Evolutionary conservation across 2,329 filamentous ascomycete genomes (phyloP), one percentile per base, ranked within the genome.

Genomic region (Microsporum canis): DNA sequence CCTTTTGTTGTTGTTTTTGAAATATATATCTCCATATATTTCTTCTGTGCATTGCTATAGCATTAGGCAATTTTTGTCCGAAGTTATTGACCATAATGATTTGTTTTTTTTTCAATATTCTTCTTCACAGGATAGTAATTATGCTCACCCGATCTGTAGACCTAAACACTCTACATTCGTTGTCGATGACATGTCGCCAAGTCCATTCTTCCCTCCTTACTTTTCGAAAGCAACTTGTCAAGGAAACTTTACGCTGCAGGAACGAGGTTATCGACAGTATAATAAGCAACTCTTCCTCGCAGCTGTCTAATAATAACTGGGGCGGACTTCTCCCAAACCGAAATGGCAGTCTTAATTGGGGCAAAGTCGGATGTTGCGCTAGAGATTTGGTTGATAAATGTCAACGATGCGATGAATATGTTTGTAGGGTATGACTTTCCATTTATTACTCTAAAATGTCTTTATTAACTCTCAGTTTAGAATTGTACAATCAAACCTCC

Each of bases 401-500:
- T 73, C 84, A 89, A 60, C 82, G 86, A 64, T 97, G 92, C 72
- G 82, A 82, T 43, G 84, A 77, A 33, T 80, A 91, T 31, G 84
- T 96, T 60, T 97, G 92, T 73, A 83, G 92, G 75, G 91, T 95
- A 81, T 72, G 83, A 6, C 23, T 33, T 5, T 10, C 41, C 43
- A 3, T 33, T 33, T 41, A 10, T 31, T 3, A 17, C 51, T 23
- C 10, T 39, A 27, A 14, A 57, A 39, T 1, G 4, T 3, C 39
- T 7, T 43, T 14, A 53, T 36, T 57, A 12, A 43, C 10, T 27
- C n/a, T 33, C n/a, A 7, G 1, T 45, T 59, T 72, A 95, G 90
- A 97, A 97, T 68, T 97, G 92, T 74, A 86, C 87, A 4, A 87
- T 89, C 69, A 96, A 96, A 73, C 85, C 88, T 0, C 90, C 89